Evolutionary conservation across 257 asterid species (phyloP), one percentile per base, ranked within the genome.

Genomic region (Scutellaria minor): DNA sequence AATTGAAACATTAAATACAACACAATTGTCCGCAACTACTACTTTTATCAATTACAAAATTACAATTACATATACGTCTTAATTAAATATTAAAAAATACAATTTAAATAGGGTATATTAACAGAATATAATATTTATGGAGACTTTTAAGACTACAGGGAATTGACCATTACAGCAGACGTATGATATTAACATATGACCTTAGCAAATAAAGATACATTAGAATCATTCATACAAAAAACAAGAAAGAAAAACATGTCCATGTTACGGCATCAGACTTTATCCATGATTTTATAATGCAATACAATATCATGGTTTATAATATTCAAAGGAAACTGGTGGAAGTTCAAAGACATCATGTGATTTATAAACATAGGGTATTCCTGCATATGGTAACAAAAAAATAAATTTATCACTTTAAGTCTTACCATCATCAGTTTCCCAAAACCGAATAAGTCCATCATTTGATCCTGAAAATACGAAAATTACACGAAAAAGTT

Each of bases 381-480:
- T 15, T 70, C 53, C 45, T 54, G 13, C 71, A 40, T 31, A 50
- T 5, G 64, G 63, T 55, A 11, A 61, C 31, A 10, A 6, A 27
- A 27, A 18, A 27, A 40, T 61, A 42, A 9, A 37, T 15, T 18
- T 41, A 9, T 12, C 53, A 14, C 15, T 40, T 61, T 41, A 7
- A 3, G 9, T 61, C 48, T 85, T 83, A 93, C 99, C 98, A 79
- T 91, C 97, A 71, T 89, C 98, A 63, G 83, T 88, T 82, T 94
- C 98, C 95, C 98, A 94, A 61, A 94, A 94, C 20, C 98, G 90
- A 62, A 94, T 84, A 57, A 94, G 92, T 41, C 99, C 99, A 66
- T 94, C 99, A 56, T 79, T 84, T 65, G 99, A 94, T 75, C 98
- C 98, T 92, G 88, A 76, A 75, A 69, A 57, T 22, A 77, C 6